Base-by-base conservation (phyloP, 331 rosid genomes). In the Erythrophleum ivorense region DNA sequence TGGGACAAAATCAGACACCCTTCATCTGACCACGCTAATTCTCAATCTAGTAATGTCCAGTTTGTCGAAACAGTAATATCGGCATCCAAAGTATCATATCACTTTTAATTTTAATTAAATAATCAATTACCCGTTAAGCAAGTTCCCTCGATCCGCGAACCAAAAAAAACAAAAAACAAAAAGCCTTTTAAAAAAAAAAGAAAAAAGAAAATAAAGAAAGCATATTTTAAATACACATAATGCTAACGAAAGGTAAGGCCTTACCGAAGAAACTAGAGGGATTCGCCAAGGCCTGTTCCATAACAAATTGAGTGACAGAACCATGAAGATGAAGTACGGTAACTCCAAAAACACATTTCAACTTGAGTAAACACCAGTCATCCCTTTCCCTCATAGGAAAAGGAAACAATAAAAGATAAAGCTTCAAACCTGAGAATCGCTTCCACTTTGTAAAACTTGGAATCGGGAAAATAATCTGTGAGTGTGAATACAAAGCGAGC, bases 401-500 rank as follows among this genome's bases (percentile, higher is more conserved):
- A 36, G 73, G 19, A 62, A 57, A 50, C 1, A 38, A 48, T 9
- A 54, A 71, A 33, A 33, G 60, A 34, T 69, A 52, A 57, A 54
- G 1, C 40, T 10, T 40, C 53, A 50, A 80, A 92, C 98, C 97
- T 90, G 74, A 95, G 84, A 87, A 95, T 90, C 11, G 98, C 99
- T 91, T 93, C 99, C 83, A 95, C 90, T 87, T 93, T 91, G 89
- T 91, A 95, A 85, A 91, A 93, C 70, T 95, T 54, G 45, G 97
- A 86, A 79, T 88, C 91, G 14, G 97, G 97, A 71, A 80, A 58
- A 85, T 89, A 90, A 49, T 73, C 98, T 88, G 84, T 65, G 40
- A 82, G 73, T 76, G 53, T 38, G 40, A 60, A 49, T 48, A 33
- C 9, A 43, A 16, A 77, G 36, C n/a, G 15, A 57, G 58, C 64